Percentiles rank a stretch among this genome's conserved stretches.
These are phyloP conservation scores for Ziziphus jujuba DNA, from an alignment of 306 rosid species.

Conservation along the genomic window DNA sequence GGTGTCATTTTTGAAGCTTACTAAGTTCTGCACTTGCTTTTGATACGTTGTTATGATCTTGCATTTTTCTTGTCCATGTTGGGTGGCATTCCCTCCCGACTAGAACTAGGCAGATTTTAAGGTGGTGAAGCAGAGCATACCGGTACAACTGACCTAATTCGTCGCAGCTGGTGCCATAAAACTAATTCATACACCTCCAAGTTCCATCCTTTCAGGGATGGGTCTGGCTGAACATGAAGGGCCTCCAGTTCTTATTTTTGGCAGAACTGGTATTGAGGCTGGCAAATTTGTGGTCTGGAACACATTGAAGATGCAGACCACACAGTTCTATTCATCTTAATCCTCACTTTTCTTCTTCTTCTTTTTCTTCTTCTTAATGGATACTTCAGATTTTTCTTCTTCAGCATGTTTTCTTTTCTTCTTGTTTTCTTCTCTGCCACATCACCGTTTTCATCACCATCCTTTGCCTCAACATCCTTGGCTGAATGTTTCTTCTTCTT, in stretches of 20 bases:
- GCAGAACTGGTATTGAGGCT: conserved; percentile 33
- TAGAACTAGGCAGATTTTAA: conserved; percentile 33
- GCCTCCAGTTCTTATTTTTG: conserved; percentile 48
- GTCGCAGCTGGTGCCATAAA: conserved; percentile 72
- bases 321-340: conserved; percentile 33
- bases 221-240: conserved; percentile 36
- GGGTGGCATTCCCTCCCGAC: conserved; percentile 24
- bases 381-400: conserved; percentile 48
- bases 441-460: conserved; percentile 13
- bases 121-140: conserved; percentile 82
- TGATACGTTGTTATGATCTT: conserved; percentile 30
- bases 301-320: conserved; percentile 35
- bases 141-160: conserved; percentile 76
- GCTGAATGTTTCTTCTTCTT: conserved; percentile 39
- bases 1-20: conserved; percentile 33
- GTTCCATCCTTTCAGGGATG: conserved; percentile 31
- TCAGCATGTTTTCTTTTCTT: conserved; percentile 55
- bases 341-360: conserved; percentile 48
- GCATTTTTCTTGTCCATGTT: conserved; percentile 37
- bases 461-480: conserved; percentile 35
- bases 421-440: conserved; percentile 43
- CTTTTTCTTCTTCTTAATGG: conserved; percentile 53
- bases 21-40: conserved; percentile 45
- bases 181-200: conserved; percentile 42
- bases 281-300: conserved; percentile 37